Evolutionary conservation across 1,139 yeast species (phyloP), one percentile per base, ranked within the genome.

Genomic region (Waltiozyma sp.): DNA sequence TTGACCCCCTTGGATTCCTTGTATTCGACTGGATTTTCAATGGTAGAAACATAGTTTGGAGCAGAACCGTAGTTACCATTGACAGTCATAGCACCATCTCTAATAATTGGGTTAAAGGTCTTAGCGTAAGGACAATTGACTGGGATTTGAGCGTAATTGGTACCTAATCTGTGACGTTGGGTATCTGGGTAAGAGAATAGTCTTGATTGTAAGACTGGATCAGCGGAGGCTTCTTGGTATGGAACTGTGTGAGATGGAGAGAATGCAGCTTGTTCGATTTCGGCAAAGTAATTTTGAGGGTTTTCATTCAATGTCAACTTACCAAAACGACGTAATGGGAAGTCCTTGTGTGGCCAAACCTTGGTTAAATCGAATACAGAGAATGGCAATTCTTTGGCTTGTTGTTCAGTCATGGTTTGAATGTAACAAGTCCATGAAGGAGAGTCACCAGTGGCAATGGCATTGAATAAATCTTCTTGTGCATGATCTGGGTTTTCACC

Each of bases 1-100:
- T 58, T 56, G 43, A 62, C 49, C 45, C 58, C 58, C 43, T 61
- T 48, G 44, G 57, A 49, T 64, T 77, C 75, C 56, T 70, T 70
- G 56, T 77, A 54, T 46, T 84, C 68, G 41, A 62, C 61, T 43
- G 81, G 66, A 48, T 53, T 58, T 39, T 57, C 57, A 39, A 56
- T 42, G 36, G 81, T 69, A 43, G 80, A 79, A 54, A 78, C 69
- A 64, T 83, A 83, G 67, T 87, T 88, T 60, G 96, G 95, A 56
- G 76, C 75, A 45, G 77, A 63, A 42, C 96, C 96, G 62, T 83
- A 75, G 73, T 89, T 89, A 46, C 88, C 91, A 61, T 84, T 79
- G 44, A 86, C 87, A 48, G 66, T 67, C 93, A 86, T 82, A 42
- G 77, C 72, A 61, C 97, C 97, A 61, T 88, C 96, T 65, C 97